Base-by-base conservation (phyloP, 2,329 filamentous ascomycete genomes). In the Monilinia polystroma region DNA sequence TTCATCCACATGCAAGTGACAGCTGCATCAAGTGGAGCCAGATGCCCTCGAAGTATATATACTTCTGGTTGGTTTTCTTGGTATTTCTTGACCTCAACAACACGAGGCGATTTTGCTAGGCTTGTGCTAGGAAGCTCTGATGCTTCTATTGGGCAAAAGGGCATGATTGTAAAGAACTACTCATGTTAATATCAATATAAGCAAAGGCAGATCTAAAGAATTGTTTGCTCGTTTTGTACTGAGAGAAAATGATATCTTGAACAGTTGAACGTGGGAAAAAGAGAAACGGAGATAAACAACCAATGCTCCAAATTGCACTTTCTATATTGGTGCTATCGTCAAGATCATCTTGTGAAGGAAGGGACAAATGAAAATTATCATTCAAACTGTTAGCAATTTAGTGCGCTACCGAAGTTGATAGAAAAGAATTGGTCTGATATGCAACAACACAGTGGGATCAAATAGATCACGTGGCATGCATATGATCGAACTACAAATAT, bases 1-100 rank as follows among this genome's bases (percentile, higher is more conserved):
- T 51, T 20, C 12, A 26, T 12, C 63, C 63, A 64, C 5, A 64
- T 7, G 58, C 43, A 64, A 49, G 53, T 64, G 5, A 64, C 58
- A 7, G 20, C 20, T 11, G 29, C 45, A 60, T 60, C 58, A 20
- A 60, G 58, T 51, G 58, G 58, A 18, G 58, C 58, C 45, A 60
- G 49, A 8, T 20, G 11, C 14, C 20, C 23, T 60, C 58, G 45
- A 51, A 29, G 7, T 7, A 38, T 18, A 32, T 51, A 51, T 5
- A 60, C 58, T 5, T 51, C 45, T 4, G 45, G 58, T 38, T 1
- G 4, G 1, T 8, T 26, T 38, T 51, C 58, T 2, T 12, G 14
- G 45, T 58, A 58, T 29, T 26, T 51, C 3, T 51, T 4, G 43
- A 51, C 32, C 11, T 64, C 16, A 41, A 64, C 41, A 11, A 64